These are phyloP conservation scores for Globisporangium apiculatum DNA, from an alignment of 352 stramenopile genomes.

Conservation along the genomic window DNA sequence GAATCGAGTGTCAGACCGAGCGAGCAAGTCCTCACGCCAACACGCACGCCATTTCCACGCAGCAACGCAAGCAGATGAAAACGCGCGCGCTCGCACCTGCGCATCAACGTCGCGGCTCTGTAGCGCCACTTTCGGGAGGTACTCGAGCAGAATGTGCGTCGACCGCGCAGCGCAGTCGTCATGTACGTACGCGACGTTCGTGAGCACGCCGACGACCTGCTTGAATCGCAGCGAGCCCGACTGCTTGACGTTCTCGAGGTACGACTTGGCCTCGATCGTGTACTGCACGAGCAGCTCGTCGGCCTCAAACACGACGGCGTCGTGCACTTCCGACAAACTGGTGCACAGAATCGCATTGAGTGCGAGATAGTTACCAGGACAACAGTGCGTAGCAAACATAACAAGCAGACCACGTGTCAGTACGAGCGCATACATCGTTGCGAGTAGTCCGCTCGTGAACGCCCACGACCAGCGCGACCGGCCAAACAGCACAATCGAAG, in stretches of 20 bases:
- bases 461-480: neutral
- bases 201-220: conserved; percentile 58
- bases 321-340: conserved; percentile 54
- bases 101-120: conserved; percentile 38
- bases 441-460: neutral
- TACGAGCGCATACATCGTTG: neutral
- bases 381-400: too few relatives aligned
- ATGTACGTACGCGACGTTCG: conserved; percentile 39
- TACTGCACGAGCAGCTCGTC: conserved; percentile 61
- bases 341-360: neutral
- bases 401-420: too few relatives aligned
- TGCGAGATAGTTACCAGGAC: too few relatives aligned
- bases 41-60: too few relatives aligned
- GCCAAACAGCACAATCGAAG: neutral
- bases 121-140: conserved; percentile 10
- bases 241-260: conserved; percentile 56
- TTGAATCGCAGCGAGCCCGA: conserved; percentile 55
- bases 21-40: too few relatives aligned
- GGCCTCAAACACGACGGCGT: conserved; percentile 43
- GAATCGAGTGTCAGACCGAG: too few relatives aligned
- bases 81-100: neutral
- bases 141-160: conserved; percentile 11
- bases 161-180: conserved; percentile 13
- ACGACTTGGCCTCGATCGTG: conserved; percentile 47
- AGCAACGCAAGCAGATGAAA: too few relatives aligned